Evolutionary conservation across 1,284 basidiomycete genomes (phyloP), one percentile per base, ranked within the genome.

Genomic region (Agaricales sp.): DNA sequence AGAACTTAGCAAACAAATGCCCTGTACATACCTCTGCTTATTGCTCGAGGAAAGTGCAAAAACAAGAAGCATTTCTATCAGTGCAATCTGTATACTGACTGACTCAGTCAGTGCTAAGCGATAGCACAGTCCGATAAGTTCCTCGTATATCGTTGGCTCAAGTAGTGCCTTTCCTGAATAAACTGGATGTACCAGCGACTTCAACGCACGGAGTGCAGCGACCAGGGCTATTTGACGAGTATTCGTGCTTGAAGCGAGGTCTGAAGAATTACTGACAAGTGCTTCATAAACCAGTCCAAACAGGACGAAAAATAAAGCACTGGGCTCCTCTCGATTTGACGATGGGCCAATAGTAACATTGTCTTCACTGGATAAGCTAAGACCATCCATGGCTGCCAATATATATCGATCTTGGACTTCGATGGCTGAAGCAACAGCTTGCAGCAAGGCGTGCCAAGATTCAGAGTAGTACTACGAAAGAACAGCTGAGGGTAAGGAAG

Each of bases 221-320:
- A 85, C 72, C 3, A 82, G 69, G 4, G 71, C 70, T 3, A 70
- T 63, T 53, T 70, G 67, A 6, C 73, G 69, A 3, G 65, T 58
- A 39, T 65, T 59, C 35, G 64, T 65, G 0, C 67, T 61, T 8
- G 67, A 59, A 41, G 75, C 65, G 21, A 79, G 70, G 54, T 83
- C 74, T 26, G 81, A 66, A 1, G 84, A 77, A 1, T 84, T 75
- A 1, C 79, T 76, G 1, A 86, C 82, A 8, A 98, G 71, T 0
- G 90, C 82, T 63, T 99, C 95, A 56, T 91, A 97, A 0, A 95
- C 85, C 18, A 99, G 75, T 11, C 95, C 95, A 60, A 96, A 97
- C 11, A 97, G 64, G 13, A 92, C 77, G 65, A 85, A 92, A 67
- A 97, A 98, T 65, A 91, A 82, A 4, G 82, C 72, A 0, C 82